phyloP scores from a whole-genome alignment of 192 early-diverging fungal genomes.

The Coemansia sp. region DNA sequence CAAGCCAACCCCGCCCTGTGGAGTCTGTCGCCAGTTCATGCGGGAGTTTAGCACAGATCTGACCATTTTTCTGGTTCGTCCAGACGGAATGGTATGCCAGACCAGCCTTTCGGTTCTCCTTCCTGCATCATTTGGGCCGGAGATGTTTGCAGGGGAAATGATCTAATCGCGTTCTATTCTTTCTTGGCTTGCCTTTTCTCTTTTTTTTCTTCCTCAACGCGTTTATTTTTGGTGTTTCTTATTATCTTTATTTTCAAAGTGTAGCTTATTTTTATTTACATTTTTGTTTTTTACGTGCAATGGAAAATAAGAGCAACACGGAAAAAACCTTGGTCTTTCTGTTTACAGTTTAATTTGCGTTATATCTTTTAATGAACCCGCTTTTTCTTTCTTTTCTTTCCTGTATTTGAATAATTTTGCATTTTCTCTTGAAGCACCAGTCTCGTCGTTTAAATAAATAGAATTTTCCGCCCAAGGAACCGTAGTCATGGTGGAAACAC shows the following conservation, averaged over 20 bases:
- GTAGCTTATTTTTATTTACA: neutral
- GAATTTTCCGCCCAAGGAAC: neutral
- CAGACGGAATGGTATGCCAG: conserved; percentile 55
- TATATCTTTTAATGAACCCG: neutral
- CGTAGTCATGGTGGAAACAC: conserved; percentile 48
- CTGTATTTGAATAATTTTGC: conserved; percentile 6
- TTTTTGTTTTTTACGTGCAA: conserved; percentile 3
- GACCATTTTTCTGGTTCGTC: conserved; percentile 60
- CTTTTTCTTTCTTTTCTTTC: neutral
- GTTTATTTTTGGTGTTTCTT: conserved; percentile 6
- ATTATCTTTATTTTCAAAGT: conserved; percentile 3
- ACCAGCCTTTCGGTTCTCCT: conserved; percentile 61
- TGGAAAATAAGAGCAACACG: no score
- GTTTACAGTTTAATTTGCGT: neutral
- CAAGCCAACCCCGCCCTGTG: conserved; percentile 63
- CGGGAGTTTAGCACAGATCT: conserved; percentile 75
- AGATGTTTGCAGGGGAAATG: conserved; percentile 40
- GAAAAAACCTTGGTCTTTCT: neutral
- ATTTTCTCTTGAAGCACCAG: neutral
- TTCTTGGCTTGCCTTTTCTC: conserved; percentile 5
- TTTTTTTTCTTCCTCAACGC: conserved; percentile 3
- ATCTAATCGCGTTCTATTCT: conserved; percentile 3
- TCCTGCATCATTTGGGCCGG: conserved; percentile 73
- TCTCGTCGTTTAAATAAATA: neutral
- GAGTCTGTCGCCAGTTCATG: conserved; percentile 76